Base-by-base conservation (phyloP, 257 asterid genomes). In the Jasminum sambac region DNA sequence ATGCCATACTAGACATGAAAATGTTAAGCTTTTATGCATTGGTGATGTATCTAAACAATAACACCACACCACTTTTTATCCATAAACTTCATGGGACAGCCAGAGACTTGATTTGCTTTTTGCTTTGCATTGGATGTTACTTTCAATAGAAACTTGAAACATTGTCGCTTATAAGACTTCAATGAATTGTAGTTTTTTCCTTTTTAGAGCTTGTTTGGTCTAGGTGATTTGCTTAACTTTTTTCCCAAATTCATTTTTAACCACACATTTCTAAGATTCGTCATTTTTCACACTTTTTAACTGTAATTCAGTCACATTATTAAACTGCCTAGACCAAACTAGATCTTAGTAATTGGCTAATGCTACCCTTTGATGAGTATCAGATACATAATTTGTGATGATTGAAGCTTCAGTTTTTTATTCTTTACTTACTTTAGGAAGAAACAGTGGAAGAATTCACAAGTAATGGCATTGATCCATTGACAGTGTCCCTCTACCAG, bases 401-500 rank as follows among this genome's bases (percentile, higher is more conserved):
- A 21, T 21, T 6, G 8, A 48, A 7, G 59, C 59, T 57, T 70
- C 25, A 25, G 24, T 43, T 57, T 69, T 34, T 30, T 64, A 52
- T 63, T 50, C 24, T 2, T 23, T 19, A 8, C 8, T 16, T 13
- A 60, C 25, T 79, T 65, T 52, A 94, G 98, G 99, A 94, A 84
- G 96, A 86, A 67, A 84, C 79, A 70, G 85, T 87, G 65, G 96
- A 80, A 5, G 89, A 88, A 43, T 84, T 73, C 69, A 80, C 73
- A 66, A 78, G 72, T 24, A 85, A 58, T 70, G 96, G 87, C 19
- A 83, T 77, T 42, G 99, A 94, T 72, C 97, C 96, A 1, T 87
- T 94, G 57, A 89, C 90, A 0, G 84, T 86, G 37, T 94, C 97
- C 38, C 99, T 94, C 68, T 88, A 91, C 83, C 93, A 89, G 83